Percentiles rank a stretch among this genome's conserved stretches.
These are phyloP conservation scores for Boletus pseudopeckii DNA, from an alignment of 768 basidiomycete species.

Conservation along the genomic window DNA sequence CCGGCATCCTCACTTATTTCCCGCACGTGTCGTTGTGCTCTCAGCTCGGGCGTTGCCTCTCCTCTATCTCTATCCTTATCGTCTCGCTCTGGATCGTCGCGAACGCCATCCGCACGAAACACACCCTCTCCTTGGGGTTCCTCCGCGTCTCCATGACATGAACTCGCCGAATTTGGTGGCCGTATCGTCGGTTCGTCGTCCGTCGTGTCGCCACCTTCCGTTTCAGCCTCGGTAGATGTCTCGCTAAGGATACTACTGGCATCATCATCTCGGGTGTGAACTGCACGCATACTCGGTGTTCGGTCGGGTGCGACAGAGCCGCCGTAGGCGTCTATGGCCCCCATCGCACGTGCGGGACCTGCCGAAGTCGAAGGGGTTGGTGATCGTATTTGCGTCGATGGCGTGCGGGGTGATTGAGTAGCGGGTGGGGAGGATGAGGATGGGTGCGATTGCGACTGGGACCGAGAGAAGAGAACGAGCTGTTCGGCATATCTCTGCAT, in stretches of 20 bases:
- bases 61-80: conserved; percentile 29
- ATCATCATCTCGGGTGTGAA: conserved; percentile 28
- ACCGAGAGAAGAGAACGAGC: conserved; percentile 66
- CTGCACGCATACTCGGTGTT: conserved; percentile 25
- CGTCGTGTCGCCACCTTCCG: conserved; percentile 57
- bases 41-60: conserved; percentile 32
- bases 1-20: conserved; percentile 32
- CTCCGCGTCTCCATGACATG: conserved; percentile 38
- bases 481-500: conserved; percentile 96
- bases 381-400: conserved; percentile 20
- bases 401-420: conserved; percentile 18
- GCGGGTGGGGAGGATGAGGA: conserved; percentile 21
- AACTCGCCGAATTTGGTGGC: conserved; percentile 41
- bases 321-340: conserved; percentile 52
- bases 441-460: conserved; percentile 37
- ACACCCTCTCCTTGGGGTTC: conserved; percentile 33
- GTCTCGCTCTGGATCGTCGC: conserved; percentile 15
- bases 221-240: conserved; percentile 46
- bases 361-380: conserved; percentile 16
- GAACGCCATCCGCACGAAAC: conserved; percentile 18
- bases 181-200: conserved; percentile 85
- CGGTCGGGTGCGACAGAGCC: conserved; percentile 37
- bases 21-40: conserved; percentile 27
- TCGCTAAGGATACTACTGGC: conserved; percentile 36
- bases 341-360: conserved; percentile 48